These are phyloP conservation scores for Russula dissimulans DNA, from an alignment of 768 basidiomycete genomes.

Conservation along the genomic window DNA sequence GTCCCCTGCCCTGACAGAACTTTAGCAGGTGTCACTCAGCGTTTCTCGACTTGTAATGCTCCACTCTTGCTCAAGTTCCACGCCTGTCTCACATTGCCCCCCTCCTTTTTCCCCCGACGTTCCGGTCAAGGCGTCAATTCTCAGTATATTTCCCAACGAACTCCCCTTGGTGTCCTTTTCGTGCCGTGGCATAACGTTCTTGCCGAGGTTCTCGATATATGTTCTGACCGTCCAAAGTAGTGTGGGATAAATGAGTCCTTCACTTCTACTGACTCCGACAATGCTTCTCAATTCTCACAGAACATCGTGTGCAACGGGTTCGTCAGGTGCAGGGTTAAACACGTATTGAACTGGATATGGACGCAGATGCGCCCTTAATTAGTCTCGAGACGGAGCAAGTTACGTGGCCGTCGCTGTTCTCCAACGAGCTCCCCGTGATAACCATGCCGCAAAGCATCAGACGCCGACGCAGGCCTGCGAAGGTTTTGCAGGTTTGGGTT, in stretches of 20 bases:
- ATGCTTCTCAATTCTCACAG: background rate
- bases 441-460: background rate
- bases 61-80: background rate
- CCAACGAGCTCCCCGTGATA: background rate
- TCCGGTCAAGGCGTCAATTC: background rate
- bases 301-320: background rate
- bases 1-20: background rate
- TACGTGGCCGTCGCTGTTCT: background rate
- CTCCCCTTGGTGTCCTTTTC: background rate
- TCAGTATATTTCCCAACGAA: background rate
- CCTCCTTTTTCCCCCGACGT: background rate
- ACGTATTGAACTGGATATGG: background rate
- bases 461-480: background rate
- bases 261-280: conserved; percentile 7
- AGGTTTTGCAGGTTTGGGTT: background rate
- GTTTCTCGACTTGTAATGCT: background rate
- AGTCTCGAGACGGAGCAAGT: background rate
- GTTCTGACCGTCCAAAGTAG: background rate
- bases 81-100: background rate
- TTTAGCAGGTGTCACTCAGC: conserved; percentile 5
- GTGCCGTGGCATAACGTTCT: background rate
- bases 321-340: background rate
- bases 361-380: conserved; percentile 9
- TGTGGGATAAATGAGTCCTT: background rate
- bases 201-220: background rate